A percentile compares a stretch with the other conserved stretches of the same genome.
Conservation (phyloP, 192 early-diverging fungal species). For the Dissophora ornata region DNA sequence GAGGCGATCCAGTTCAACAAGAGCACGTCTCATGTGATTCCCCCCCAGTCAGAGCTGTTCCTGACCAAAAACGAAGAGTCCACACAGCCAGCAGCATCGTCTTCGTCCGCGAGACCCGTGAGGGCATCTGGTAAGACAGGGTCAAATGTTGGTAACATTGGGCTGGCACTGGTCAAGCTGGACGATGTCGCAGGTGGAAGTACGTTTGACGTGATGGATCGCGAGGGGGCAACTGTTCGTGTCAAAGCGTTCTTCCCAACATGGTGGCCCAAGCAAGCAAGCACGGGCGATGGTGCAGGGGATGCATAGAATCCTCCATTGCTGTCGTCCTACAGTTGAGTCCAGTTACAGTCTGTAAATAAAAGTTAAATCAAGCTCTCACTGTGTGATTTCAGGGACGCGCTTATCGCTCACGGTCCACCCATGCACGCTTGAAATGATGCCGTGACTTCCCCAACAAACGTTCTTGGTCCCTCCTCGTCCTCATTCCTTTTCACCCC, state of each 20-base stretch:
- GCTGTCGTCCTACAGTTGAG: too few relatives aligned
- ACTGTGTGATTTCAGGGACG: too few relatives aligned
- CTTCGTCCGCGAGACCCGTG: constrained; percentile 43
- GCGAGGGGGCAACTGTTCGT: constrained; percentile 35
- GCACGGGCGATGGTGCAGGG: not conserved
- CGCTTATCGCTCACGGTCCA: too few relatives aligned
- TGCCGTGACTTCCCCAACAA: constrained; percentile 11
- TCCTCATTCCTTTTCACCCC: not conserved
- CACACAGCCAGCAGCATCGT: constrained; percentile 25
- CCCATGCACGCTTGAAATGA: too few relatives aligned
- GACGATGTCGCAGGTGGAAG: constrained; percentile 68
- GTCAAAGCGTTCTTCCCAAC: constrained; percentile 49
- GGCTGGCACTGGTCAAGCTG: constrained; percentile 87
- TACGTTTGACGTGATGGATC: constrained; percentile 50
- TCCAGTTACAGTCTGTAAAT: too few relatives aligned
- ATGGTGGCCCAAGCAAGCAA: constrained; percentile 45
- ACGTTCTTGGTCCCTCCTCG: not conserved
- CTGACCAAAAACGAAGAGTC: constrained; percentile 20
- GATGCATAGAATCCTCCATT: not conserved
- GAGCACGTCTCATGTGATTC: constrained; percentile 24
- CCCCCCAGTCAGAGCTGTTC: constrained; percentile 41
- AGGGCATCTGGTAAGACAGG: constrained; percentile 74
- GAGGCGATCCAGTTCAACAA: constrained; percentile 40
- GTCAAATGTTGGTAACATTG: constrained; percentile 79
- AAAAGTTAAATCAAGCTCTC: too few relatives aligned